Conservation (phyloP, 1,284 basidiomycete species). For the Rhodotorula sp. region DNA sequence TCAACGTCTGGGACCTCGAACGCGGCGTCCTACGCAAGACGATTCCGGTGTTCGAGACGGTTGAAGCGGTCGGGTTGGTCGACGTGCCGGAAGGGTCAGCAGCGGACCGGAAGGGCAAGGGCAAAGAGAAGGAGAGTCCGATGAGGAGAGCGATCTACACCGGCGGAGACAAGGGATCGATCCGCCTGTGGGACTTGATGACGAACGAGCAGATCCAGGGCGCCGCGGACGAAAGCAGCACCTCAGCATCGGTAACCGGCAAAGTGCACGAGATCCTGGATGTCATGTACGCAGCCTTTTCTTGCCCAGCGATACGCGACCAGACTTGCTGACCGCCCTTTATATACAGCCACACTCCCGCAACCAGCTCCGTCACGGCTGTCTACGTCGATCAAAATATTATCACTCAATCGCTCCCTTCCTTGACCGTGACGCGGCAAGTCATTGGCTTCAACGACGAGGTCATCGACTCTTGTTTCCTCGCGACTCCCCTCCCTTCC, state of each 20-base stretch:
- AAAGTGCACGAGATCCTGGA: constrained; percentile 44
- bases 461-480: constrained; percentile 82
- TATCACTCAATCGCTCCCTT: constrained; percentile 73
- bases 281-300: constrained; percentile 30
- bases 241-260: background rate
- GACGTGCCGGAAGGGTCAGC: constrained; percentile 52
- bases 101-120: constrained; percentile 51
- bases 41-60: constrained; percentile 77
- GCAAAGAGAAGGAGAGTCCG: constrained; percentile 49
- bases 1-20: constrained; percentile 79
- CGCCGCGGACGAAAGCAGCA: constrained; percentile 2
- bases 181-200: constrained; percentile 78
- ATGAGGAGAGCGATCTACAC: constrained; percentile 64
- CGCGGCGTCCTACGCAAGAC: constrained; percentile 65
- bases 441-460: constrained; percentile 98
- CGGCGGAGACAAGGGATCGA: constrained; percentile 78
- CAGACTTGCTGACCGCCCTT: constrained; percentile 13
- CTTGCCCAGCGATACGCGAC: too few species aligned
- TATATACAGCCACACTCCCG: constrained; percentile 62
- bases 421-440: constrained; percentile 68
- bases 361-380: constrained; percentile 69
- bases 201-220: constrained; percentile 64
- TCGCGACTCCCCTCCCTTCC: constrained; percentile 54
- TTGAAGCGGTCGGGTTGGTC: constrained; percentile 78
- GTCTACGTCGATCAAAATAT: constrained; percentile 97